These are phyloP conservation scores for Pseudohyphozyma bogoriensis DNA, from an alignment of 768 basidiomycete species.

Conservation along the genomic window DNA sequence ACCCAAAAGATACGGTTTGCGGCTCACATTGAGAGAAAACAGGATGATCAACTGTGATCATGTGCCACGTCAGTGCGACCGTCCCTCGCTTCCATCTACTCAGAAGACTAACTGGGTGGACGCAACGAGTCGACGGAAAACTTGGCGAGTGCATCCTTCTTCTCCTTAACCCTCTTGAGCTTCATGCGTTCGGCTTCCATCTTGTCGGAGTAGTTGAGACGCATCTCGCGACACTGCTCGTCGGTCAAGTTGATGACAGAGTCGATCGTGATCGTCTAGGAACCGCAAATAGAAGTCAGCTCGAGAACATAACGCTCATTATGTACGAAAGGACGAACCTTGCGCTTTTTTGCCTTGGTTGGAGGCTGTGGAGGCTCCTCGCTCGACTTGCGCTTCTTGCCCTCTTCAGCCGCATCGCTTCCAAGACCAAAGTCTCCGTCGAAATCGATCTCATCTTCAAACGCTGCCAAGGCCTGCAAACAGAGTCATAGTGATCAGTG, in stretches of 20 bases:
- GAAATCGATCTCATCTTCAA: not conserved
- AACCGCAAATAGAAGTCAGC: too few species aligned
- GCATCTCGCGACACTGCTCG: conserved; percentile 1
- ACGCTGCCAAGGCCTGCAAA: not conserved
- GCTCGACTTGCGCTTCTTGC: not conserved
- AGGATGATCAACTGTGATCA: too few species aligned
- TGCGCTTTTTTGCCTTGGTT: conserved; percentile 2
- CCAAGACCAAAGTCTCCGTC: not conserved
- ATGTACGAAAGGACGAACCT: not conserved
- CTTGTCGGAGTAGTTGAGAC: conserved; percentile 6
- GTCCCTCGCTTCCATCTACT: too few species aligned
- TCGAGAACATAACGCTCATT: too few species aligned
- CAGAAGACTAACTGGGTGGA: too few species aligned
- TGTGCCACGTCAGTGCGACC: too few species aligned
- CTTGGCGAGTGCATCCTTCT: too few species aligned
- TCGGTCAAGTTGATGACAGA: conserved; percentile 8
- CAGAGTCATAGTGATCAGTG: not conserved
- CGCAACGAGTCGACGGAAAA: too few species aligned
- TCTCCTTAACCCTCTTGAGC: not conserved
- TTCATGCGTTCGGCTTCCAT: conserved; percentile 15
- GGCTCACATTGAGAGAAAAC: too few species aligned
- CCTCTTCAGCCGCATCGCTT: too few species aligned
- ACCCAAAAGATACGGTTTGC: too few species aligned
- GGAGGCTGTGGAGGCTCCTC: not conserved
- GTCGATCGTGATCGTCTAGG: conserved; percentile 15